These are phyloP conservation scores for Wickerhamomyces ciferrii DNA, from an alignment of 805 yeast genomes.

Conservation along the genomic window DNA sequence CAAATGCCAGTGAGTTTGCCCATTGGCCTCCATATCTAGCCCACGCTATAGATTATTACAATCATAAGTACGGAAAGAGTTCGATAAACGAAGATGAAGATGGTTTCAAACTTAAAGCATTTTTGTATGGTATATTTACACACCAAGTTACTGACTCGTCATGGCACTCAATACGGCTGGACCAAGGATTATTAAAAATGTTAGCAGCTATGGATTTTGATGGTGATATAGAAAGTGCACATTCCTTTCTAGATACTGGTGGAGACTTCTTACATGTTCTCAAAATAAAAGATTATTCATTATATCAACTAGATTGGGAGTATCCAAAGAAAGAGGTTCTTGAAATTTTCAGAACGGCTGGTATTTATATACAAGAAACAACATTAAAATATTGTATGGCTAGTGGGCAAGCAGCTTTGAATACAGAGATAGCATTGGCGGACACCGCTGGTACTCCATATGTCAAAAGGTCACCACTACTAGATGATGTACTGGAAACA, in stretches of 20 bases:
- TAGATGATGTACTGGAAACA: slow-evolving; percentile 35
- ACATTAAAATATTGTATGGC: slow-evolving; percentile 44
- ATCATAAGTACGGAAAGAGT: slow-evolving; percentile 27
- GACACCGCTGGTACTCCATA: slow-evolving; percentile 4
- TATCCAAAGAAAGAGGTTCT: slow-evolving; percentile 39
- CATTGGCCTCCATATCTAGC: slow-evolving; percentile 69
- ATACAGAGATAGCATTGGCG: slow-evolving; percentile 33
- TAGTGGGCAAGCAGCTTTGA: slow-evolving; percentile 47
- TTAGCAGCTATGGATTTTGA: slow-evolving; percentile 49
- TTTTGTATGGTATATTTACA: slow-evolving; percentile 50
- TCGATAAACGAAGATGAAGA: slow-evolving; percentile 8
- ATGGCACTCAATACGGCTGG: slow-evolving; percentile 59
- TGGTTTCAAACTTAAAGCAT: slow-evolving; percentile 39
- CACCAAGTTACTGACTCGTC: slow-evolving; percentile 63
- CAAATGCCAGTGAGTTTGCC: slow-evolving; percentile 51
- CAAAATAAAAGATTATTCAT: slow-evolving; percentile 23
- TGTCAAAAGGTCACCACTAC: slow-evolving; percentile 34
- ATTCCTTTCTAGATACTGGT: slow-evolving; percentile 51
- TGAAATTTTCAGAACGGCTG: slow-evolving; percentile 32
- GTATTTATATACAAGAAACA: slow-evolving; percentile 27
- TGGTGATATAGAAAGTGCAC: slow-evolving; percentile 45
- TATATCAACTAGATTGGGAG: slow-evolving; percentile 31
- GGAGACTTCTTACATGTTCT: slow-evolving; percentile 53
- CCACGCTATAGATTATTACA: slow-evolving; percentile 39
- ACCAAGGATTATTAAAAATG: slow-evolving; percentile 50